A percentile compares a stretch with the other conserved stretches of the same genome.
phyloP scores from a whole-genome alignment of 2,329 filamentous ascomycete genomes.

The Aspergillus vadensis region DNA sequence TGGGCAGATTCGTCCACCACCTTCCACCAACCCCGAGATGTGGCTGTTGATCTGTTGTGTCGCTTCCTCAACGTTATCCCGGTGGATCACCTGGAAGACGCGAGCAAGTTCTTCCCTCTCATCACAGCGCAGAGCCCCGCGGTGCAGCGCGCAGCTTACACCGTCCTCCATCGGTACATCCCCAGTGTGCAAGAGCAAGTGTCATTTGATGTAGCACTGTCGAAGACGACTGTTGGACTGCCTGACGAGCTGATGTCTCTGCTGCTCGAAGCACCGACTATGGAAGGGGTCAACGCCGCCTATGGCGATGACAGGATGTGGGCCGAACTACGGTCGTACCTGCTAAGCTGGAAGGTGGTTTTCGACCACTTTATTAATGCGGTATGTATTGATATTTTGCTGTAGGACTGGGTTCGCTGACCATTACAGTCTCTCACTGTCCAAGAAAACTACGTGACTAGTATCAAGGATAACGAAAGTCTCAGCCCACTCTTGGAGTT shows the following conservation, averaged over 20 bases:
- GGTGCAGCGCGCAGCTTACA: constrained; percentile 79
- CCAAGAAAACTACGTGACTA: constrained; percentile 75
- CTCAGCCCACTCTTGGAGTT: constrained; percentile 73
- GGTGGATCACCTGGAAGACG: constrained; percentile 61
- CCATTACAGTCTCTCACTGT: constrained; percentile 70
- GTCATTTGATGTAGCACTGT: constrained; percentile 70
- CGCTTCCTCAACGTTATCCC: constrained; percentile 68
- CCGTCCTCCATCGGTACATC: constrained; percentile 76
- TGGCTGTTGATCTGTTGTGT: constrained; percentile 74
- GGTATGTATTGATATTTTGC: constrained; percentile 35
- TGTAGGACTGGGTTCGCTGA: constrained; percentile 25
- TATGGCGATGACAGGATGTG: constrained; percentile 68
- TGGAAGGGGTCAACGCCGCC: constrained; percentile 67
- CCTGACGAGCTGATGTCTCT: constrained; percentile 85
- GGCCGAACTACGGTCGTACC: constrained; percentile 70
- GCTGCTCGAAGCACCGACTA: constrained; percentile 73
- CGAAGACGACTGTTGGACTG: constrained; percentile 62
- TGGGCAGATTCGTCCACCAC: constrained; percentile 51
- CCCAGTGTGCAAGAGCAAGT: constrained; percentile 77
- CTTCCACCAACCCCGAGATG: constrained; percentile 67
- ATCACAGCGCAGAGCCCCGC: constrained; percentile 73
- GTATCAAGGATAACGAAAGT: constrained; percentile 73
- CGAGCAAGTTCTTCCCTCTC: constrained; percentile 71
- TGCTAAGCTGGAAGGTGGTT: constrained; percentile 85
- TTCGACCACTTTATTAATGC: constrained; percentile 82